Conservation (phyloP, 108 stramenopile genomes). For the Nannochloropsis oceanica region DNA sequence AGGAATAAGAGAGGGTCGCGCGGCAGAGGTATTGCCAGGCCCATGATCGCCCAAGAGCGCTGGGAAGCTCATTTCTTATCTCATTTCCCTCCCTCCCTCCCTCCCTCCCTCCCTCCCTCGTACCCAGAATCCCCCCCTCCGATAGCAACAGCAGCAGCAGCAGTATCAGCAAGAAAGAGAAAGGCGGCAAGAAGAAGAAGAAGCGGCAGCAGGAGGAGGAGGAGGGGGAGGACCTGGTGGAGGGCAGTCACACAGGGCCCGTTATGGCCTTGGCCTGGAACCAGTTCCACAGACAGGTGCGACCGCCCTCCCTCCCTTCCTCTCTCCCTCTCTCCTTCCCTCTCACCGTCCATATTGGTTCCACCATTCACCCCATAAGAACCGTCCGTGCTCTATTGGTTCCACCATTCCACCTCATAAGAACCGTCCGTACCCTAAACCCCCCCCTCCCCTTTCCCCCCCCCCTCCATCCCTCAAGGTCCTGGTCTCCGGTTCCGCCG, state of each 20-base stretch:
- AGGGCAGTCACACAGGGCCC: conserved; percentile 85
- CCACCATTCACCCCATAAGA: too few species aligned
- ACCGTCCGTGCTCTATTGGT: too few species aligned
- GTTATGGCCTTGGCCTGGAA: conserved; percentile 96
- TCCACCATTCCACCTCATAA: too few species aligned
- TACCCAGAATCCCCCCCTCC: background rate
- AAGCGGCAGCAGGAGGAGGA: background rate
- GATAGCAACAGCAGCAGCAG: background rate
- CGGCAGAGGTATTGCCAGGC: conserved; percentile 27
- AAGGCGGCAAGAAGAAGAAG: background rate
- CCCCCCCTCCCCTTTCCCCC: background rate
- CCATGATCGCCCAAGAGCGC: background rate
- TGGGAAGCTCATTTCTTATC: background rate
- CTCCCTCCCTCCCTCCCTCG: background rate
- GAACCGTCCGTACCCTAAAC: background rate
- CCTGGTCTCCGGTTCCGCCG: conserved; percentile 79
- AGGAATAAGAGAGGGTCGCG: conserved; percentile 49
- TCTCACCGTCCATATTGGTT: conserved; percentile 16
- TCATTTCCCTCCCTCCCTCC: background rate
- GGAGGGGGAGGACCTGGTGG: conserved; percentile 34
- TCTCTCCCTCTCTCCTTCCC: background rate
- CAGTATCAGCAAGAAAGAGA: background rate
- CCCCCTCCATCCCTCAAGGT: background rate
- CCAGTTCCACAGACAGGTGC: conserved; percentile 70
- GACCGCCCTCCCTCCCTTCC: background rate